Evolutionary conservation across 2,329 filamentous ascomycete genomes (phyloP).

Genomic region (Aspergillus chevalieri): DNA sequence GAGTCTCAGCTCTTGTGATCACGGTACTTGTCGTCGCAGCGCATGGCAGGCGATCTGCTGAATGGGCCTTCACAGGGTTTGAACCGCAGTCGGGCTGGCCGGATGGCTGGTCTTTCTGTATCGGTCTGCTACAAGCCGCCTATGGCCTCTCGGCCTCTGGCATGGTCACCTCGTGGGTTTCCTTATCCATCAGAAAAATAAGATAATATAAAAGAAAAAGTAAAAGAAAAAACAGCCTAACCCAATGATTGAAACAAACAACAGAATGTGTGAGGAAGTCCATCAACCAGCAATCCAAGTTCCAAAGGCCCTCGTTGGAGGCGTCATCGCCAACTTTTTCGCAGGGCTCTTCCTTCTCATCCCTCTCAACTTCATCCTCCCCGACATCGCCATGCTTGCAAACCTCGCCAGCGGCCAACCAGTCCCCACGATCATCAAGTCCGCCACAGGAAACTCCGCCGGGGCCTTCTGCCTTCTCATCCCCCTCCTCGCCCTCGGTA

Average conservation of each 20-base stretch:
- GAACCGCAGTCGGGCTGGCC: slow-evolving; percentile 63
- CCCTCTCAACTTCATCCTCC: slow-evolving; percentile 66
- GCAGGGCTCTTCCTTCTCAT: slow-evolving; percentile 61
- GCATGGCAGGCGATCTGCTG: slow-evolving; percentile 55
- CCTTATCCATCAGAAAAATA: background rate
- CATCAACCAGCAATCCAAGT: slow-evolving; percentile 57
- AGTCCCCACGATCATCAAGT: slow-evolving; percentile 66
- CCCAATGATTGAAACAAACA: slow-evolving; percentile 7
- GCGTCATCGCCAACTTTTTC: slow-evolving; percentile 56
- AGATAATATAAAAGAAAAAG: too few species aligned
- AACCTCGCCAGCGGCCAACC: slow-evolving; percentile 63
- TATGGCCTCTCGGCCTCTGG: slow-evolving; percentile 65
- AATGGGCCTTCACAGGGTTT: slow-evolving; percentile 50
- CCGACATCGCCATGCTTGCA: slow-evolving; percentile 58
- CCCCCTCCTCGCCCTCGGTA: slow-evolving; percentile 60
- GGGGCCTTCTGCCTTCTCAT: slow-evolving; percentile 72
- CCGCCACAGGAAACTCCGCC: slow-evolving; percentile 60
- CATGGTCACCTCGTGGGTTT: slow-evolving; percentile 66
- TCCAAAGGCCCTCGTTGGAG: slow-evolving; percentile 60
- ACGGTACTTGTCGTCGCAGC: slow-evolving; percentile 64
- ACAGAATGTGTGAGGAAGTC: slow-evolving; percentile 60
- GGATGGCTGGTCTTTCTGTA: slow-evolving; percentile 63
- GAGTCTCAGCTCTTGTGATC: slow-evolving; percentile 57
- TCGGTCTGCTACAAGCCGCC: slow-evolving; percentile 57
- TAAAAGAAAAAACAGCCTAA: too few species aligned